Evolutionary conservation across 2,329 filamentous ascomycete genomes (phyloP).

Genomic region (Purpureocillium lavendulum): DNA sequence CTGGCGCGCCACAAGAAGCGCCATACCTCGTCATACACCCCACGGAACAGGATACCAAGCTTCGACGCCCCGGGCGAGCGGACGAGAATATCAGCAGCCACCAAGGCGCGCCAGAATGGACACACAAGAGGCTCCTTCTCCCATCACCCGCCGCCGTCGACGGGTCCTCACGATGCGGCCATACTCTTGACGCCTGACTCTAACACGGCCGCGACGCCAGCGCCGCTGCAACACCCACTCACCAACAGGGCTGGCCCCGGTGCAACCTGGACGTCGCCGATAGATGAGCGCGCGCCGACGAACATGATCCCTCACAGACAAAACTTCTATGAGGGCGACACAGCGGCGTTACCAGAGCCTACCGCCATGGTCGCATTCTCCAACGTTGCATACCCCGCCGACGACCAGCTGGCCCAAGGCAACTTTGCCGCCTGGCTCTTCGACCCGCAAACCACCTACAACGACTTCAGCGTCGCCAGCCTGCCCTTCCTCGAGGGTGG

Average conservation of each 20-base stretch:
- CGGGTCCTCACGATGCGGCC: conserved; percentile 35
- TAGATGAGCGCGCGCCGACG: conserved; percentile 23
- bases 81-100: background rate
- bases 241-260: conserved; percentile 7
- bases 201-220: conserved; percentile 16
- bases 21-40: conserved; percentile 47
- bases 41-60: conserved; percentile 41
- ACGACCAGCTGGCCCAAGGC: conserved; percentile 27
- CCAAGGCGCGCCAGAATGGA: conserved; percentile 1
- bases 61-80: conserved; percentile 28
- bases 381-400: conserved; percentile 13
- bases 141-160: conserved; percentile 11
- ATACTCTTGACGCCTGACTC: conserved; percentile 36
- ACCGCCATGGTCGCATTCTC: conserved; percentile 21
- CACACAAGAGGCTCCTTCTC: background rate
- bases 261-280: conserved; percentile 18
- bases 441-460: conserved; percentile 31
- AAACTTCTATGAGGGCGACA: conserved; percentile 25
- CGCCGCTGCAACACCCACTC: conserved; percentile 13
- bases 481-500: conserved; percentile 40
- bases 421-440: conserved; percentile 46
- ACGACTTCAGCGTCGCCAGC: conserved; percentile 32
- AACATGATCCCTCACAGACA: conserved; percentile 29
- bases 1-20: conserved; percentile 61
- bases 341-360: conserved; percentile 20